Conservation (phyloP, 2,329 filamentous ascomycete species). For the Colletotrichum salicis region DNA sequence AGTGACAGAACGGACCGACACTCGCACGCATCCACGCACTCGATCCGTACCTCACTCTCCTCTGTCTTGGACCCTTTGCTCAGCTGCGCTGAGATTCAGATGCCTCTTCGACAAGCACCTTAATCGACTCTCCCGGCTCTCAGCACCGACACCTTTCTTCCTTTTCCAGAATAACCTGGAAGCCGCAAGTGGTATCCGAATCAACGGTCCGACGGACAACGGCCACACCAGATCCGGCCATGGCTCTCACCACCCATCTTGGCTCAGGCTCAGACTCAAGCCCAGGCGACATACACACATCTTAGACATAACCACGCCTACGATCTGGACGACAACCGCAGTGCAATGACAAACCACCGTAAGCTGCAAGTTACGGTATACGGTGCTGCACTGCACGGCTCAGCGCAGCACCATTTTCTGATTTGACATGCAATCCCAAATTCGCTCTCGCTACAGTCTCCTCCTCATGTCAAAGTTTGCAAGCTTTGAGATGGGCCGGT, state of each 20-base stretch:
- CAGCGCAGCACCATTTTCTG: neutral
- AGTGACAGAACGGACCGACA: conserved; percentile 17
- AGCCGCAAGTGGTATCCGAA: conserved; percentile 12
- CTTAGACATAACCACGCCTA: neutral
- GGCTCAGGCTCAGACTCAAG: neutral
- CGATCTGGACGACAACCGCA: neutral
- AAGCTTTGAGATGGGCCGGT: conserved; percentile 1
- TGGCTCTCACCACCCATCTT: neutral
- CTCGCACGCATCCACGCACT: neutral
- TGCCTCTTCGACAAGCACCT: conserved; percentile 10
- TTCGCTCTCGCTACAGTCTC: neutral
- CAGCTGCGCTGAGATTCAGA: neutral
- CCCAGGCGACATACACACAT: neutral
- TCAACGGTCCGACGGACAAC: conserved; percentile 21
- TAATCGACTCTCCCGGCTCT: neutral
- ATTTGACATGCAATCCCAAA: conserved; percentile 10
- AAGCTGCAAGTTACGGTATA: conserved; percentile 14
- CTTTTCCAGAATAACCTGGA: conserved; percentile 31
- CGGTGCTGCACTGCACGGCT: conserved; percentile 5
- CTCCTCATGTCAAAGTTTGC: neutral
- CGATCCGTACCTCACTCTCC: neutral
- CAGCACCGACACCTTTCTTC: conserved; percentile 10
- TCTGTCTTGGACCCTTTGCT: conserved; percentile 21
- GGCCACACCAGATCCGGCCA: neutral
- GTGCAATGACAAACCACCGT: neutral